Evolutionary conservation across 2,329 filamentous ascomycete species (phyloP), one percentile per base, ranked within the genome.

Genomic region (Aspergillus ustus): DNA sequence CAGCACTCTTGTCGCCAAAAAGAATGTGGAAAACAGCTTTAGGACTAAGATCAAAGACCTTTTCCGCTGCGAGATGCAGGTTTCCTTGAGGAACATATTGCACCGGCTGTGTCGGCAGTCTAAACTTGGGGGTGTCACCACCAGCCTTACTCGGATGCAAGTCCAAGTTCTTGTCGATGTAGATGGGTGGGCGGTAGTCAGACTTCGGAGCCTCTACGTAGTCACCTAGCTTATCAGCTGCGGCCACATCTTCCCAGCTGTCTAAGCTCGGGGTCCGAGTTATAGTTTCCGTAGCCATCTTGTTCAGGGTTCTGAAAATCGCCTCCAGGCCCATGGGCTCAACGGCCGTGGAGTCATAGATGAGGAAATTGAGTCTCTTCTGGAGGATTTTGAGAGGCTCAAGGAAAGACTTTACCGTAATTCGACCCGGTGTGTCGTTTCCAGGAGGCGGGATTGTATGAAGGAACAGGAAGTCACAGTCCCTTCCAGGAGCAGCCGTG

Each of bases 11-110:
- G 77, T 99, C 95, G 43, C 95, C 95, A 76, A 98, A 99, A 55
- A 99, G 85, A 17, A 98, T 91, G 72, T 98, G 94, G 76, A 98
- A 99, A 61, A 97, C 88, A 0, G 92, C 92, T 76, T 99, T 98
- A 51, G 95, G 90, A 65, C 92, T 96, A 63, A 98, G 89, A 67
- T 96, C 91, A 74, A 96, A 97, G 66, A 92, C 86, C 63, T 91
- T 87, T 74, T 96, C 91, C 1, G 91, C 87, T 7, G 89, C 89
- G 67, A 90, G 85, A 66, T 86, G 84, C 56, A 89, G 87, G 86
- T 96, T 93, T 57, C 89, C 91, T 63, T 90, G 86, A 1, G 95
- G 95, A 61, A 92, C 89, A 73, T 94, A 97, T 11, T 91, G 81
- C 2, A 97, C 90, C 2, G 94, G 89, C 57, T 92, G 89, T 1